Conservation (phyloP, 2,329 filamentous ascomycete species). For the Exophiala dermatitidis region DNA sequence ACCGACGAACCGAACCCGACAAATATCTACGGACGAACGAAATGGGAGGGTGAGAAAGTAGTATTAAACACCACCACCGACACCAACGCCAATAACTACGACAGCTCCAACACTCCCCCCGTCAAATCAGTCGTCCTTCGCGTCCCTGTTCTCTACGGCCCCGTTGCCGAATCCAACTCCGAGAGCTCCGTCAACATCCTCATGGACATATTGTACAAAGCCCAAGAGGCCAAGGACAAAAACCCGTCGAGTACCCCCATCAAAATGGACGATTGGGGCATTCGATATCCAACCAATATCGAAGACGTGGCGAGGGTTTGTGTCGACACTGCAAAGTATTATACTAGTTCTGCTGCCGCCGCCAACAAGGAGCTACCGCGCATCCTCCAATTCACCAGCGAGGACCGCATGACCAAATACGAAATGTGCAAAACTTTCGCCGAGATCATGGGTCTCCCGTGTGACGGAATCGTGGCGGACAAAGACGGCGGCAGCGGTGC, state of each 20-base stretch:
- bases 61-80: conserved; percentile 44
- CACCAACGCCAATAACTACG: too few species aligned
- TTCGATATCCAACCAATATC: conserved; percentile 81
- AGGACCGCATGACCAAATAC: conserved; percentile 83
- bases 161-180: conserved; percentile 39
- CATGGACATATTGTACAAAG: conserved; percentile 67
- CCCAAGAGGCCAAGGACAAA: conserved; percentile 50
- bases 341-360: conserved; percentile 43
- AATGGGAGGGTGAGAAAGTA: conserved; percentile 62
- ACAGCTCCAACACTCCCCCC: conserved; percentile 47
- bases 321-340: conserved; percentile 64
- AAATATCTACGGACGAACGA: conserved; percentile 72
- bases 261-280: conserved; percentile 79
- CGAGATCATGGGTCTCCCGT: conserved; percentile 68
- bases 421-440: conserved; percentile 74
- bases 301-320: conserved; percentile 77
- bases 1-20: conserved; percentile 59
- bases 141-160: conserved; percentile 78
- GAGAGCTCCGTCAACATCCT: conserved; percentile 81
- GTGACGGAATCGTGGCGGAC: conserved; percentile 61
- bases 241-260: conserved; percentile 30
- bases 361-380: conserved; percentile 52
- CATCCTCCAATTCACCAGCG: conserved; percentile 77
- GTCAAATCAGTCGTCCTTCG: conserved; percentile 63
- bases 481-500: conserved; percentile 47